Evolutionary conservation across 345 rosid genomes (phyloP), one percentile per base, ranked within the genome.

Genomic region (Rubroshorea leprosula): DNA sequence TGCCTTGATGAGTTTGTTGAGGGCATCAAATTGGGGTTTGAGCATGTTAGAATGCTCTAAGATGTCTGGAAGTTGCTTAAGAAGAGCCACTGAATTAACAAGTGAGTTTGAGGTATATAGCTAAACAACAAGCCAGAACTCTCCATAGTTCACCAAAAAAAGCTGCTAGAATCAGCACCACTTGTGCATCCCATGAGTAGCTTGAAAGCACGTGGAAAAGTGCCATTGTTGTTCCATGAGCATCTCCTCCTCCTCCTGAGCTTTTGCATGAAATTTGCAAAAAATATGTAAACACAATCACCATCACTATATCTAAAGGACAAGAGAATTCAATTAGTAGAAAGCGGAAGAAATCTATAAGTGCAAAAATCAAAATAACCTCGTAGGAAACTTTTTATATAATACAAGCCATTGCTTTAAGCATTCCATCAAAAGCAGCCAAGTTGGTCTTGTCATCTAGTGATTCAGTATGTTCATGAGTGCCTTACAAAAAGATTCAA

Each of bases 161-260:
- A 14, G 86, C 86, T 1, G 86, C 83, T 7, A 81, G 41, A 15
- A 68, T 60, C 57, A 81, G 54, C 65, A 78, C 76, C 56, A 72
- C 58, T 70, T 81, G 78, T 0, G 77, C 81, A 26, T 81, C 83
- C 86, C 86, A 78, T 0, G 72, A 59, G 22, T 67, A 76, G 71
- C 59, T 51, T 11, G 81, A 67, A 19, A 78, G 68, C 10, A 31
- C 47, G 74, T 72, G 57, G 41, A 81, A 68, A 48, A 81, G 49
- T 19, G 50, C 58, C 76, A 76, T 73, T 7, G 79, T 67, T 41
- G 74, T 76, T 18, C 68, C 65, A 55, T 74, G 76, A 1, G 74
- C 83, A 53, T 72, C 83, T 35, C 66, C 79, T 20, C 66, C 79
- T 20, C 79, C 75, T 21, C 78, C 74, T 2, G 76, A 58, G 69